Conservation (phyloP, 768 basidiomycete species). For the Tylopilus plumbeoviolaceoides region DNA sequence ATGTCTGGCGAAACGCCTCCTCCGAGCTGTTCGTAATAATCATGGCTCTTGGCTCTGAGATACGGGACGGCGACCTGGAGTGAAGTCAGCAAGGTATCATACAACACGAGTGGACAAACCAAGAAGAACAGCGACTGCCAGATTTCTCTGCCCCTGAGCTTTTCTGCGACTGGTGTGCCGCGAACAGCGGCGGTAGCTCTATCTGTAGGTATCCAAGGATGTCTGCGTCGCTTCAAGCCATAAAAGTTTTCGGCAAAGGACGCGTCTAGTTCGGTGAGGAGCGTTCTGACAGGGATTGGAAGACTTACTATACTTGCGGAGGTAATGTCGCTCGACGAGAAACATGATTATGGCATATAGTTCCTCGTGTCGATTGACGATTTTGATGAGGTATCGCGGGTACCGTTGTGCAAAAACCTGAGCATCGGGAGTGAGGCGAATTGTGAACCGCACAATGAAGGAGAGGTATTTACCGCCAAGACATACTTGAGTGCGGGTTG, state of each 20-base stretch:
- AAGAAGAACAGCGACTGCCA: constrained; percentile 76
- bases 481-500: constrained; percentile 96
- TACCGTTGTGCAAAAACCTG: constrained; percentile 94
- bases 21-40: constrained; percentile 87
- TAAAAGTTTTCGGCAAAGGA: constrained; percentile 97
- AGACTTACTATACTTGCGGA: constrained; percentile 74
- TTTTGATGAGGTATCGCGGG: constrained; percentile 84
- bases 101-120: constrained; percentile 42
- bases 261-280: constrained; percentile 53
- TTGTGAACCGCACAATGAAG: not conserved
- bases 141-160: constrained; percentile 62
- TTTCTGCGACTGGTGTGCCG: constrained; percentile 60
- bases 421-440: constrained; percentile 1
- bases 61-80: constrained; percentile 80
- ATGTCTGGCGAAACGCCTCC: constrained; percentile 73
- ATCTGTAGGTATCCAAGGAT: constrained; percentile 66
- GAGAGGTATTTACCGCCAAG: constrained; percentile 60
- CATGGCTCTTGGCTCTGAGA: constrained; percentile 81
- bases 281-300: not conserved
- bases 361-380: constrained; percentile 95
- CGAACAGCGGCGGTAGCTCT: constrained; percentile 65
- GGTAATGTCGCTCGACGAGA: constrained; percentile 86
- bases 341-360: constrained; percentile 89
- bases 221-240: constrained; percentile 76
- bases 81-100: constrained; percentile 1